Evolutionary conservation across 345 rosid species (phyloP).

Genomic region (Syzygium jambos): DNA sequence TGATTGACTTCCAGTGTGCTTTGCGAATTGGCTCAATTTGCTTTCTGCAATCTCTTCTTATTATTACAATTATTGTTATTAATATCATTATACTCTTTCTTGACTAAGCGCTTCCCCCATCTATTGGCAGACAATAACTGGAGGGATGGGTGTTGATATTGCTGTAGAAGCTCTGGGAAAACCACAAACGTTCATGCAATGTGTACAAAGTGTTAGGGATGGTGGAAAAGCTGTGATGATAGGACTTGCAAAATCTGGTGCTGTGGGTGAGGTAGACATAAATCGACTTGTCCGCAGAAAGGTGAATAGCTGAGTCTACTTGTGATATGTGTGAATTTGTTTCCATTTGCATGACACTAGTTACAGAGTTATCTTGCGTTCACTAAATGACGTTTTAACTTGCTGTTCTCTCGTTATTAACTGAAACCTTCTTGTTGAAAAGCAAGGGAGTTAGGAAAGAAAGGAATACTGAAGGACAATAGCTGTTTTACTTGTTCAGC

Average conservation of each 20-base stretch:
- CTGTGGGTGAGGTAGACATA: slow-evolving; percentile 79
- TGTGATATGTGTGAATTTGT: background rate
- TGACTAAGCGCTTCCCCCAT: background rate
- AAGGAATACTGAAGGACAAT: background rate
- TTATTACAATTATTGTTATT: background rate
- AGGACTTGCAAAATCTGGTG: slow-evolving; percentile 78
- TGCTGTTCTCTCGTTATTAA: background rate
- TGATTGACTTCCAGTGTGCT: background rate
- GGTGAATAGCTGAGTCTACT: slow-evolving; percentile 18
- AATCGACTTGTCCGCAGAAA: slow-evolving; percentile 95
- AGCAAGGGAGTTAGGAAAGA: background rate
- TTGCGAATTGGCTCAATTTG: background rate
- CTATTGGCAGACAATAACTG: slow-evolving; percentile 70
- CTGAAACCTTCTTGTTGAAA: background rate
- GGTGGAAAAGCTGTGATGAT: slow-evolving; percentile 99
- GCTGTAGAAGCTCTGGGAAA: slow-evolving; percentile 95
- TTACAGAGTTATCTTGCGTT: background rate
- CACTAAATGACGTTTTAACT: background rate
- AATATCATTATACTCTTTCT: background rate
- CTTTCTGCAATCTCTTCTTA: background rate
- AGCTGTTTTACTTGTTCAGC: background rate
- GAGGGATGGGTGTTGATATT: slow-evolving; percentile 85
- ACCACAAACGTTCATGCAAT: slow-evolving; percentile 79
- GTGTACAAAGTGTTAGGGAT: slow-evolving; percentile 71
- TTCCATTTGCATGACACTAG: background rate